These are phyloP conservation scores for Microcyclospora tardicrescens DNA, from an alignment of 2,329 filamentous ascomycete species.

Conservation along the genomic window DNA sequence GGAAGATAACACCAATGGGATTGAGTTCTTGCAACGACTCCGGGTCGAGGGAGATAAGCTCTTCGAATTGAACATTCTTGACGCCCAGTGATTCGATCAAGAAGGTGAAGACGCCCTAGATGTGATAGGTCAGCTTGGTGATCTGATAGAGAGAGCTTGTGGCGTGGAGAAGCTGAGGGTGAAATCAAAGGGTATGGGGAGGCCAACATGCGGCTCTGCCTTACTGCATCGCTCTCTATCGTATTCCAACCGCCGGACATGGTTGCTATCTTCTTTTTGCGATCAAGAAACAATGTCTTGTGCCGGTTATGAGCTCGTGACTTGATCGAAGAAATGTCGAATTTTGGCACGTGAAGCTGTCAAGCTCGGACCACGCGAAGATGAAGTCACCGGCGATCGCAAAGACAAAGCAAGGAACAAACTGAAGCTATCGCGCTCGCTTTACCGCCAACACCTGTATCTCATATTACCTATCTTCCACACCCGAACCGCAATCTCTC, in stretches of 20 bases:
- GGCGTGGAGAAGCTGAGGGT: background rate
- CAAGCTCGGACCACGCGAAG: too few species aligned
- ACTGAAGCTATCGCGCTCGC: too few species aligned
- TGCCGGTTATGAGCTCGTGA: too few species aligned
- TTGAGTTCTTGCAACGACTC: constrained; percentile 53
- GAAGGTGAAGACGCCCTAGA: constrained; percentile 91
- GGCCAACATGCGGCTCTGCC: constrained; percentile 21
- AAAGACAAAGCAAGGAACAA: too few species aligned
- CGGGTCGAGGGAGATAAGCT: constrained; percentile 78
- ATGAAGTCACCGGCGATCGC: too few species aligned
- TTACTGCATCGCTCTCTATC: constrained; percentile 90
- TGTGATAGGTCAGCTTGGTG: background rate
- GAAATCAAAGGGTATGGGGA: background rate
- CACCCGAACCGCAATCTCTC: too few species aligned
- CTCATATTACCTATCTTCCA: too few species aligned
- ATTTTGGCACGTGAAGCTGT: too few species aligned
- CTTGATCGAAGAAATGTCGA: too few species aligned
- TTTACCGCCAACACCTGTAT: too few species aligned
- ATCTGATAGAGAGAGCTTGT: background rate
- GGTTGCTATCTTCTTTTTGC: background rate
- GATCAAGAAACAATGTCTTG: too few species aligned
- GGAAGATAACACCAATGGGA: constrained; percentile 72
- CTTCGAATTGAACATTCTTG: constrained; percentile 90
- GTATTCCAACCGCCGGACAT: constrained; percentile 76
- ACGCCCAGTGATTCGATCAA: constrained; percentile 87